These are phyloP conservation scores for Chenopodium quinoa DNA, from an alignment of 148 eudicot species.

Conservation along the genomic window DNA sequence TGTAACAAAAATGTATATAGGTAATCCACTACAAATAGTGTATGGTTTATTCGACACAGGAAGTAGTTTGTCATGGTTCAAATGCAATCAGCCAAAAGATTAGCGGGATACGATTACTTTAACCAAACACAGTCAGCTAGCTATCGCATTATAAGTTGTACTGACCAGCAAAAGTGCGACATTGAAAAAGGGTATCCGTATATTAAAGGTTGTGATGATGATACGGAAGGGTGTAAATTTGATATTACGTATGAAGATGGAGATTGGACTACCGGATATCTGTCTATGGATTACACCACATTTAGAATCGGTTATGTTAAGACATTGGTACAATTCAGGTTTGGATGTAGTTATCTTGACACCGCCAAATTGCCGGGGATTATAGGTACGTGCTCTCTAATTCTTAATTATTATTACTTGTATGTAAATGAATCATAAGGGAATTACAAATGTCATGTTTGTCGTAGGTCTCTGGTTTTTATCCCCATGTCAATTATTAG, in stretches of 20 bases:
- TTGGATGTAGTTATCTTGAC: neutral
- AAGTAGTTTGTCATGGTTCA: constrained; percentile 2
- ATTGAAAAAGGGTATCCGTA: neutral
- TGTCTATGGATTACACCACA: neutral
- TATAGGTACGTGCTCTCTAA: neutral
- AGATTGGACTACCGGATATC: neutral
- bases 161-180: neutral
- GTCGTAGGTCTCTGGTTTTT: too few species aligned
- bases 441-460: too few species aligned
- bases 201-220: neutral
- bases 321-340: neutral
- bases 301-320: neutral
- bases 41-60: constrained; percentile 16
- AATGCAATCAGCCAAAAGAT: neutral
- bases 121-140: neutral
- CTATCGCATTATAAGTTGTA: neutral
- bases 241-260: neutral
- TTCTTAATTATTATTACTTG: too few species aligned
- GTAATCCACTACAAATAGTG: neutral
- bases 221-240: neutral
- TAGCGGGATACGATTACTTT: neutral
- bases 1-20: constrained; percentile 3
- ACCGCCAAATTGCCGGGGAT: neutral
- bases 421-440: too few species aligned
- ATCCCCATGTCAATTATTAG: too few species aligned